These are phyloP conservation scores for Tetrapisispora pingtungensis DNA, from an alignment of 805 yeast species.

Conservation along the genomic window DNA sequence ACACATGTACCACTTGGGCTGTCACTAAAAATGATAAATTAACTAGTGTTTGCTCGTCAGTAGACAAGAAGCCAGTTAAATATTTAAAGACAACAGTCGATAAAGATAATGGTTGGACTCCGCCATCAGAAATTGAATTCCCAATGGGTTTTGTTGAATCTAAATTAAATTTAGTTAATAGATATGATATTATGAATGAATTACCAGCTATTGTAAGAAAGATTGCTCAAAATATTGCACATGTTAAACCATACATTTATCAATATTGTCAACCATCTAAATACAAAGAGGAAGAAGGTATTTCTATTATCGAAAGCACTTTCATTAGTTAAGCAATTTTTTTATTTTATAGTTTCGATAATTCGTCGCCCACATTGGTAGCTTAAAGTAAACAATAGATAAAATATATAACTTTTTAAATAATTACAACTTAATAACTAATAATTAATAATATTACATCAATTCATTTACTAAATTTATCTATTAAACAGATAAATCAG, in stretches of 20 bases:
- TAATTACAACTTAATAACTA: neutral
- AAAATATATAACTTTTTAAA: no score
- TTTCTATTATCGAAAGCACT: conserved; percentile 67
- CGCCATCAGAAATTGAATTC: conserved; percentile 41
- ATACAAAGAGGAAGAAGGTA: conserved; percentile 49
- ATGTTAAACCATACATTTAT: conserved; percentile 75
- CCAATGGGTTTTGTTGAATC: conserved; percentile 34
- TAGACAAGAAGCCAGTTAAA: conserved; percentile 38
- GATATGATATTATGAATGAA: conserved; percentile 85
- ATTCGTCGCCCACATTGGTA: no score
- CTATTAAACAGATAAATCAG: no score
- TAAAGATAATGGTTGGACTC: conserved; percentile 65
- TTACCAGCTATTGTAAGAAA: conserved; percentile 72
- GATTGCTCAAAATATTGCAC: conserved; percentile 71
- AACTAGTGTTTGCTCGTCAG: conserved; percentile 38
- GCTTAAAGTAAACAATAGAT: no score
- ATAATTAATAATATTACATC: no score
- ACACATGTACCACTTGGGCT: conserved; percentile 22
- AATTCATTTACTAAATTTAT: no score
- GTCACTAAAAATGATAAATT: conserved; percentile 48
- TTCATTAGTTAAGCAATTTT: conserved; percentile 37
- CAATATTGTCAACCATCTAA: conserved; percentile 60
- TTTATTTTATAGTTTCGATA: no score
- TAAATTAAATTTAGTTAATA: conserved; percentile 52
- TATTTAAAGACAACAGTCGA: conserved; percentile 34